phyloP scores from a whole-genome alignment of 805 yeast genomes.

The Sungouiella thailandica region DNA sequence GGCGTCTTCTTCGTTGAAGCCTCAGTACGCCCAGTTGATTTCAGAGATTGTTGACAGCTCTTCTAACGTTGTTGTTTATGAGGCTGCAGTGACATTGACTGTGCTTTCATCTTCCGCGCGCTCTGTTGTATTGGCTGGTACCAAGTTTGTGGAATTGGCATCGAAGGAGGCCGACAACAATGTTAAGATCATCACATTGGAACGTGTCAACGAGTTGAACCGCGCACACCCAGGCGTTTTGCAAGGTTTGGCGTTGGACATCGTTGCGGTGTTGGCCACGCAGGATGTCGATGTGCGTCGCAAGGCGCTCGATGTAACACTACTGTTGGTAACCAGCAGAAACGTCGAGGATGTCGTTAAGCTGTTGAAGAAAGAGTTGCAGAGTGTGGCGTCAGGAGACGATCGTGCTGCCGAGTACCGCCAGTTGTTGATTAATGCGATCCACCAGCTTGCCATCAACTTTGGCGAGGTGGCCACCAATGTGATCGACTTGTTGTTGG shows the following conservation, averaged over 20 bases:
- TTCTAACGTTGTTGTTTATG: conserved; percentile 75
- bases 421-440: conserved; percentile 80
- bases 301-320: conserved; percentile 80
- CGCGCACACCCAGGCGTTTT: conserved; percentile 72
- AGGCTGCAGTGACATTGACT: conserved; percentile 81
- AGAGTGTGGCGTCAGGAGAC: conserved; percentile 65
- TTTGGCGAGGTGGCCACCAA: conserved; percentile 88
- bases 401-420: conserved; percentile 85
- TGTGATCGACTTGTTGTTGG: conserved; percentile 84
- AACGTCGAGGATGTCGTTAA: conserved; percentile 93
- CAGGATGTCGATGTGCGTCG: conserved; percentile 89
- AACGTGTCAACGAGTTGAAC: conserved; percentile 75
- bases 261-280: conserved; percentile 77
- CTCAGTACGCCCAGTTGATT: conserved; percentile 67
- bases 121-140: conserved; percentile 72
- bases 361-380: conserved; percentile 85
- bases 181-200: conserved; percentile 87
- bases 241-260: conserved; percentile 79
- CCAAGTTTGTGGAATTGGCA: conserved; percentile 82
- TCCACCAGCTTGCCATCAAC: conserved; percentile 81
- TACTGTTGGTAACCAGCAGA: conserved; percentile 74
- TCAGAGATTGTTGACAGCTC: conserved; percentile 68
- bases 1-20: conserved; percentile 53
- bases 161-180: conserved; percentile 92
- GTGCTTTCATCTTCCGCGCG: conserved; percentile 55